Conservation (phyloP, 108 stramenopile species). For the Cyclostephanos tholiformis region DNA sequence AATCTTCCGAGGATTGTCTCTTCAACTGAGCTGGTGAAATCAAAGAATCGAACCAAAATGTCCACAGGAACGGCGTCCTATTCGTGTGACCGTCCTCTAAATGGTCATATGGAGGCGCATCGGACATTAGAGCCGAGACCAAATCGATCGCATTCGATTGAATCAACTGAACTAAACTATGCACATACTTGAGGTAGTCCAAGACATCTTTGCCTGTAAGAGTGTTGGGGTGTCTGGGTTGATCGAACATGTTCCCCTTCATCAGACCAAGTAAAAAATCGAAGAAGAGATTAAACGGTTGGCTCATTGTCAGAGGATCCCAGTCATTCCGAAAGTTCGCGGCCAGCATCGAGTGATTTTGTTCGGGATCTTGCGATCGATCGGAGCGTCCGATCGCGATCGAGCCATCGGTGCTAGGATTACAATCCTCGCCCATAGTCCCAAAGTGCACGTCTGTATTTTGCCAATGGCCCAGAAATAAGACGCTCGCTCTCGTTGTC, state of each 20-base stretch:
- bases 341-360: constrained; percentile 22
- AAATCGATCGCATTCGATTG: constrained; percentile 40
- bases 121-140: constrained; percentile 41
- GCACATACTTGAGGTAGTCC: constrained; percentile 6
- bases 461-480: not conserved
- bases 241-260: constrained; percentile 26
- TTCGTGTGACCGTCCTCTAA: constrained; percentile 1
- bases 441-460: not conserved
- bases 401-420: constrained; percentile 44
- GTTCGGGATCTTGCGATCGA: not conserved
- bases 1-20: not conserved
- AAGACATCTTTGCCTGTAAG: not conserved
- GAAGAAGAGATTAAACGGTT: constrained; percentile 30
- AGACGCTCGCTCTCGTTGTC: not conserved
- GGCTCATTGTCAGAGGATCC: constrained; percentile 38
- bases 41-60: constrained; percentile 51
- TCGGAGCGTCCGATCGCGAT: not conserved
- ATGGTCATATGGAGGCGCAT: constrained; percentile 37
- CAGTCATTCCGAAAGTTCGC: constrained; percentile 11
- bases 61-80: constrained; percentile 46
- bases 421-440: not conserved
- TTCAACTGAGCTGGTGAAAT: constrained; percentile 3
- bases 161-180: constrained; percentile 6
- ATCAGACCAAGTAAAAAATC: constrained; percentile 39
- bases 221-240: not conserved